Percentiles rank a stretch among this genome's conserved stretches.
These are phyloP conservation scores for Ascochyta lentis DNA, from an alignment of 2,329 filamentous ascomycete genomes.

Conservation along the genomic window DNA sequence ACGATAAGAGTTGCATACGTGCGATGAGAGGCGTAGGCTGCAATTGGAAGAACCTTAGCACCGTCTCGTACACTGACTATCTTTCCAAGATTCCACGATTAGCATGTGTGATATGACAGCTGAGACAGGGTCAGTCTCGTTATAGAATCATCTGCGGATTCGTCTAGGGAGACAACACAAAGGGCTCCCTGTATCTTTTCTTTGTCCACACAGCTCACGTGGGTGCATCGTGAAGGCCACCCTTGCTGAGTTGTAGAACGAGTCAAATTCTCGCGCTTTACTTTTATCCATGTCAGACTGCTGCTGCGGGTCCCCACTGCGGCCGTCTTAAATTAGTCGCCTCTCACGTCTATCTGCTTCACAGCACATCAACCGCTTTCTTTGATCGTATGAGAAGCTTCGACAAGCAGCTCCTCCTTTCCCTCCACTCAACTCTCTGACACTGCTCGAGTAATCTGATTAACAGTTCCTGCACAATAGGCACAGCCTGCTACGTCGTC, in stretches of 20 bases:
- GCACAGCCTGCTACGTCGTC: not conserved
- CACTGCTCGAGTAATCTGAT: too few relatives aligned
- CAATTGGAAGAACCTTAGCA: not conserved
- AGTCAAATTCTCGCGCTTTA: not conserved
- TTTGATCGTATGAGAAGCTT: not conserved
- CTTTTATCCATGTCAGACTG: not conserved
- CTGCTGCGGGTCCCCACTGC: not conserved
- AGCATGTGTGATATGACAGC: not conserved
- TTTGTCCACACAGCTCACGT: not conserved
- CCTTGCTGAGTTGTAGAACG: too few relatives aligned
- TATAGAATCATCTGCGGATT: not conserved
- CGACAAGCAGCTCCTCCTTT: not conserved
- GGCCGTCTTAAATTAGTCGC: not conserved
- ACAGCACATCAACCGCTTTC: not conserved
- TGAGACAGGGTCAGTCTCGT: not conserved
- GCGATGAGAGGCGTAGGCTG: not conserved
- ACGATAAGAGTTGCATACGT: not conserved
- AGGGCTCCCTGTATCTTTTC: not conserved
- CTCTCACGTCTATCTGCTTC: not conserved
- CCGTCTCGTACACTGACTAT: not conserved
- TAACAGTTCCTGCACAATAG: too few relatives aligned
- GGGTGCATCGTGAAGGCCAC: not conserved
- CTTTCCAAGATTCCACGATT: not conserved
- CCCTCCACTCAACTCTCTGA: too few relatives aligned
- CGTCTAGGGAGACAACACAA: not conserved